A percentile compares a stretch with the other conserved stretches of the same genome.
These are phyloP conservation scores for Aspergillus bridgeri DNA, from an alignment of 495 filamentous ascomycete genomes.

Conservation along the genomic window DNA sequence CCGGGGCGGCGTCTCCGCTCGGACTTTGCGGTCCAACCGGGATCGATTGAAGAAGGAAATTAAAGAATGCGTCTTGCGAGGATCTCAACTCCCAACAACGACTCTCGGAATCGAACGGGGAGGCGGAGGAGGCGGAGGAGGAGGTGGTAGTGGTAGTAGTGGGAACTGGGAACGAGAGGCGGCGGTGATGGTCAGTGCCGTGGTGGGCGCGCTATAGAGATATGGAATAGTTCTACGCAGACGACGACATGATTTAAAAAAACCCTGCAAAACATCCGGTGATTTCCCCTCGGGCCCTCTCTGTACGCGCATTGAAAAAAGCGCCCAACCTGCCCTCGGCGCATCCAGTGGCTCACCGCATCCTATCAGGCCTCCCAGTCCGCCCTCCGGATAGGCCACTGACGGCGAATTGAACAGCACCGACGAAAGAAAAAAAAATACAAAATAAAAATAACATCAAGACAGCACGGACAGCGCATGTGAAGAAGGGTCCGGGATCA, in stretches of 20 bases:
- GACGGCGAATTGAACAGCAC: not conserved
- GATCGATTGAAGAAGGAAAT: constrained; percentile 74
- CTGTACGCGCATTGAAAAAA: not conserved
- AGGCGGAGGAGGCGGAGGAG: constrained; percentile 38
- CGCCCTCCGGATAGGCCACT: not conserved
- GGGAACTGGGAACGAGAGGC: constrained; percentile 85
- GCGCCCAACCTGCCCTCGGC: not conserved
- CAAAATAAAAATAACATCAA: not conserved
- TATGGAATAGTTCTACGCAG: constrained; percentile 27
- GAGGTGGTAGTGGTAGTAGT: constrained; percentile 14
- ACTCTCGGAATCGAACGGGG: constrained; percentile 35
- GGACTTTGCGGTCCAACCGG: constrained; percentile 72
- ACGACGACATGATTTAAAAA: not conserved
- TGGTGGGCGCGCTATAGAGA: constrained; percentile 52
- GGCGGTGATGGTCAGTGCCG: constrained; percentile 87
- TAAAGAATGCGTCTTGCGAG: constrained; percentile 75
- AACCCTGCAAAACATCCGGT: too few species aligned
- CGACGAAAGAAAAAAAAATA: not conserved
- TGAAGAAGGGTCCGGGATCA: not conserved
- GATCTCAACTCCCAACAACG: constrained; percentile 59
- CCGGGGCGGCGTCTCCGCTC: constrained; percentile 77
- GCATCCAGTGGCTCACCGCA: not conserved
- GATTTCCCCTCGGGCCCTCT: too few species aligned
- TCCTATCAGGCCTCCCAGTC: not conserved
- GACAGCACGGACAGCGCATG: not conserved